Evolutionary conservation across 768 basidiomycete species (phyloP).

Genomic region (Boletales sp.): DNA sequence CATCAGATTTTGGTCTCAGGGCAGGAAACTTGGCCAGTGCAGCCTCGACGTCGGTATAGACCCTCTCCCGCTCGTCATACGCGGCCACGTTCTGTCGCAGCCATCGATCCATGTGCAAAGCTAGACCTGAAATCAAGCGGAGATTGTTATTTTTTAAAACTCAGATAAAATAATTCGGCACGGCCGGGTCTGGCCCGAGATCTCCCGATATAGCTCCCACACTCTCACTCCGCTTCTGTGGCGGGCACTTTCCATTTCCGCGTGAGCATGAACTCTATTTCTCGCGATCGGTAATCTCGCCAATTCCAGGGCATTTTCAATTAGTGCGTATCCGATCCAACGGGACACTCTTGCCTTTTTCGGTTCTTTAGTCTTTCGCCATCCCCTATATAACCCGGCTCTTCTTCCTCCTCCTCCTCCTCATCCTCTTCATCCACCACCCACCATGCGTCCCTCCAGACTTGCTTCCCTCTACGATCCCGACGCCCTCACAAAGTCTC

Average conservation of each 20-base stretch:
- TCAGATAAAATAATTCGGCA: background rate
- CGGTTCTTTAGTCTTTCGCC: slow-evolving; percentile 48
- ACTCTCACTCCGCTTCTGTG: slow-evolving; percentile 42
- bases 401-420: background rate
- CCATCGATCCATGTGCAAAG: slow-evolving; percentile 44
- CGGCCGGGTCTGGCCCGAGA: slow-evolving; percentile 21
- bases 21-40: slow-evolving; percentile 51
- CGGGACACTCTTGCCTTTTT: slow-evolving; percentile 24
- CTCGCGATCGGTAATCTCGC: slow-evolving; percentile 30
- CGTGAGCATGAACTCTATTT: slow-evolving; percentile 24
- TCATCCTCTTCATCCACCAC: slow-evolving; percentile 1
- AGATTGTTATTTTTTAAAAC: background rate
- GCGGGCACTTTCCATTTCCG: slow-evolving; percentile 48
- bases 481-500: slow-evolving; percentile 9
- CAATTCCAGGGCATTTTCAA: slow-evolving; percentile 30
- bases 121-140: slow-evolving; percentile 9
- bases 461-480: slow-evolving; percentile 2
- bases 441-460: slow-evolving; percentile 25
- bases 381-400: slow-evolving; percentile 33
- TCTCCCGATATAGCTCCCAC: slow-evolving; percentile 19
- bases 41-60: slow-evolving; percentile 61
- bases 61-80: slow-evolving; percentile 53
- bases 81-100: slow-evolving; percentile 57
- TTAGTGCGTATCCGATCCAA: slow-evolving; percentile 24
- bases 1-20: slow-evolving; percentile 75